Evolutionary conservation across 140 eudicot genomes (phyloP).

Genomic region (Senecio squalidus): DNA sequence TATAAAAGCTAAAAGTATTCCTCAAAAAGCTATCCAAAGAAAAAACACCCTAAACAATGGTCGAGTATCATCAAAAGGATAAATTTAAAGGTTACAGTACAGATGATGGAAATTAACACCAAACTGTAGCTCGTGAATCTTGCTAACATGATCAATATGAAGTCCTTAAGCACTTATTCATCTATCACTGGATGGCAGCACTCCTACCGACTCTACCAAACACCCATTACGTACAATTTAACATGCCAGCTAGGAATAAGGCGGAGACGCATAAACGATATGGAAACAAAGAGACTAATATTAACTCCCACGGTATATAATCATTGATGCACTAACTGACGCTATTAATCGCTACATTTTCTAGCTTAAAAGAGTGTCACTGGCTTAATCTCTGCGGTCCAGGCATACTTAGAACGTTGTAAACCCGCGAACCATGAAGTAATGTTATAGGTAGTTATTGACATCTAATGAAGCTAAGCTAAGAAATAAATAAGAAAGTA

Average conservation of each 20-base stretch:
- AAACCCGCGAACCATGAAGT: too few relatives aligned
- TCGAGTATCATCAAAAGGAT: background rate
- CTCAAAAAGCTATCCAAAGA: background rate
- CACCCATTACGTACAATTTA: background rate
- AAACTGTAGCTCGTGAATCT: background rate
- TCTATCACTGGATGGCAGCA: background rate
- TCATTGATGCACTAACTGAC: background rate
- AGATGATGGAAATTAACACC: background rate
- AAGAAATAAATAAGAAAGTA: too few relatives aligned
- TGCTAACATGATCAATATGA: background rate
- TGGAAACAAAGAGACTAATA: background rate
- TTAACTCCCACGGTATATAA: background rate
- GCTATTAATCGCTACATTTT: background rate
- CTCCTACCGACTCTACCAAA: background rate
- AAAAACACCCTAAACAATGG: background rate
- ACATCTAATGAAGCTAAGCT: too few relatives aligned
- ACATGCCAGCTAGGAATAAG: background rate
- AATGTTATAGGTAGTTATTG: too few relatives aligned
- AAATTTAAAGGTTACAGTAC: background rate
- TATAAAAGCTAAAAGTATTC: background rate
- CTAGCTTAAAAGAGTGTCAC: background rate
- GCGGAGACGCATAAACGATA: background rate
- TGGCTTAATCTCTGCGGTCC: too few relatives aligned
- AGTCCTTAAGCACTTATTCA: background rate
- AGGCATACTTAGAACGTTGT: too few relatives aligned